A percentile compares a stretch with the other conserved stretches of the same genome.
These are phyloP conservation scores for Fusarium irregulare DNA, from an alignment of 2,329 filamentous ascomycete genomes.

Conservation along the genomic window DNA sequence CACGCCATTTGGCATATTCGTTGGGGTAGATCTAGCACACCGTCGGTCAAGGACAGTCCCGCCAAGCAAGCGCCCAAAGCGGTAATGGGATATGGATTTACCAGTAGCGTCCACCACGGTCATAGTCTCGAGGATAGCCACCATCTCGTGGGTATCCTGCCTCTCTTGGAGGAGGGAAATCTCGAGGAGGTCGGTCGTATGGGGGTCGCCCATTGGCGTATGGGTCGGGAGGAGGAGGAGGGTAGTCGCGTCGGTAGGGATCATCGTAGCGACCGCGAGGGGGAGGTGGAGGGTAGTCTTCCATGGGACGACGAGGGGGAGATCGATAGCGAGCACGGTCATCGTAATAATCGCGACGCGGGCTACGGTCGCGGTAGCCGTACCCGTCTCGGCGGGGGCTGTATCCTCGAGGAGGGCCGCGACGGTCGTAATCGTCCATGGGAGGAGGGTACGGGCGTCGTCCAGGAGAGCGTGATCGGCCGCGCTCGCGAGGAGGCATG, in stretches of 20 bases:
- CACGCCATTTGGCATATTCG: conserved; percentile 34
- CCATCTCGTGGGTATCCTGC: conserved; percentile 55
- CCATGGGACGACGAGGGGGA: conserved; percentile 79
- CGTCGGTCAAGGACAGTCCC: conserved; percentile 52
- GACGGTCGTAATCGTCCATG: conserved; percentile 84
- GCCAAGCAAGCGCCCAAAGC: conserved; percentile 44
- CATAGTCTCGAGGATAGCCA: conserved; percentile 61
- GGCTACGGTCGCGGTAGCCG: conserved; percentile 89
- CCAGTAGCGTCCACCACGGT: conserved; percentile 63
- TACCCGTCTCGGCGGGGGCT: conserved; percentile 79
- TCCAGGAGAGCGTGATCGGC: conserved; percentile 81
- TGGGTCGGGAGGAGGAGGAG: conserved; percentile 72
- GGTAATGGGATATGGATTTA: conserved; percentile 52
- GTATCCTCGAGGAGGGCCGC: conserved; percentile 82
- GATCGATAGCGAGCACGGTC: conserved; percentile 84
- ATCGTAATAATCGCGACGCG: conserved; percentile 88
- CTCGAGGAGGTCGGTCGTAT: conserved; percentile 67
- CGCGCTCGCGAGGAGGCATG: conserved; percentile 73
- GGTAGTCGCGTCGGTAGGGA: conserved; percentile 77
- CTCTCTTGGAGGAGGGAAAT: conserved; percentile 63
- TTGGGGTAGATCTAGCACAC: conserved; percentile 50
- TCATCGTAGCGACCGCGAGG: conserved; percentile 79
- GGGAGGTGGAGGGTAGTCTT: conserved; percentile 79
- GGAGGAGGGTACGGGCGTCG: conserved; percentile 74
- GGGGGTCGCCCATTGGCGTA: conserved; percentile 68